These are phyloP conservation scores for Hypoxylon sp. DNA, from an alignment of 2,329 filamentous ascomycete genomes.

Conservation along the genomic window DNA sequence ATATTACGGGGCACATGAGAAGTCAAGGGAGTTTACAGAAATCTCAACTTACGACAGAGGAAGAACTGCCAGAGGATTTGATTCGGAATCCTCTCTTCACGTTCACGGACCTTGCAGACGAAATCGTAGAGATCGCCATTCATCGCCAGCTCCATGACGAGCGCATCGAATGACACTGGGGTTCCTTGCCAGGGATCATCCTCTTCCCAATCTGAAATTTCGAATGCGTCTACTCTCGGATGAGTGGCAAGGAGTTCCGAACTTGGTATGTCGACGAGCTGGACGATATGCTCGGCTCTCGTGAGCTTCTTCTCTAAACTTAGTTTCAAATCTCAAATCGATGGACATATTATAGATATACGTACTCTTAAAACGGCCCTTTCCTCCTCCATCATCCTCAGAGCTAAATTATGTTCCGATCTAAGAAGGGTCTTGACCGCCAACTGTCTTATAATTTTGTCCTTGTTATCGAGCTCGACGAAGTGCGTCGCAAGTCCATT, in stretches of 20 bases:
- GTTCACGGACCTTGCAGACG: neutral
- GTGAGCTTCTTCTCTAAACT: neutral
- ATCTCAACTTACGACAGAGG: constrained; percentile 2
- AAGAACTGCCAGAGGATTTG: neutral
- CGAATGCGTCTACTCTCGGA: neutral
- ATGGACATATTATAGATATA: neutral
- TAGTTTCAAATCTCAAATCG: neutral
- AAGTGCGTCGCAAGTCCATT: neutral
- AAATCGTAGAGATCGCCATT: neutral
- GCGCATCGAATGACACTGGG: neutral
- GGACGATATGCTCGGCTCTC: neutral
- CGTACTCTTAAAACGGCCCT: neutral
- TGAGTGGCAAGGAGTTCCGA: neutral
- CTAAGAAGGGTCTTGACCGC: neutral
- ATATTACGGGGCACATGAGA: neutral
- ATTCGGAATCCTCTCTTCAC: neutral
- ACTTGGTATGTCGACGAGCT: neutral
- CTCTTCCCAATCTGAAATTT: no score
- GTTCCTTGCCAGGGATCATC: neutral
- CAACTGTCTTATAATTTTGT: neutral
- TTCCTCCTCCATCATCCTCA: neutral
- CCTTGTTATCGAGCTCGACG: neutral
- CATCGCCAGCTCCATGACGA: neutral
- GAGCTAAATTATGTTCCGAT: neutral
- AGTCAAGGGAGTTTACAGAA: neutral